Conservation (phyloP, 805 yeast genomes). For the Barnettozyma botsteinii region DNA sequence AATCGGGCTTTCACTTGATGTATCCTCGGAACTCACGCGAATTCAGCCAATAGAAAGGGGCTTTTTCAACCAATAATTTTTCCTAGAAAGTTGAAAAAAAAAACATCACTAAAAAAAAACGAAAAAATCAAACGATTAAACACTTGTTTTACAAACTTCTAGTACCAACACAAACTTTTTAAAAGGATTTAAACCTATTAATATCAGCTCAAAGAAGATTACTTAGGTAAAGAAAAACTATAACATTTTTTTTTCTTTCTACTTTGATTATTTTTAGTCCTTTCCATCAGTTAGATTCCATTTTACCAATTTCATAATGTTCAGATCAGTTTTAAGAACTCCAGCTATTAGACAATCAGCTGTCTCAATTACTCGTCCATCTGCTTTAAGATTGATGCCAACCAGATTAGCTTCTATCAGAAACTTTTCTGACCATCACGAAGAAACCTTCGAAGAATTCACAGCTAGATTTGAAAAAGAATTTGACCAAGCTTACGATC, state of each 20-base stretch:
- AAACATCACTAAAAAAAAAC: slow-evolving; percentile 8
- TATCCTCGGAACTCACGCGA: neutral
- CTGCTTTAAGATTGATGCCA: slow-evolving; percentile 12
- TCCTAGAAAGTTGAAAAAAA: slow-evolving; percentile 5
- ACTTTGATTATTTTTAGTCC: neutral
- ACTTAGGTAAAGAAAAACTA: no score
- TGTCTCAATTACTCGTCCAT: slow-evolving; percentile 16
- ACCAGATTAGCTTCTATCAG: slow-evolving; percentile 35
- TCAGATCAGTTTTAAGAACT: slow-evolving; percentile 18
- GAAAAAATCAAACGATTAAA: slow-evolving; percentile 13
- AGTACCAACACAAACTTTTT: neutral
- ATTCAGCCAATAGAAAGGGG: slow-evolving; percentile 12
- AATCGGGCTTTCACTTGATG: neutral
- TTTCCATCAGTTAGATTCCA: neutral
- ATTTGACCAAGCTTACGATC: slow-evolving; percentile 88
- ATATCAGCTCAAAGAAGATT: no score
- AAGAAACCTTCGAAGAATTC: slow-evolving; percentile 93
- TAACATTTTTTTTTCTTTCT: neutral
- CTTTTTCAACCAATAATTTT: slow-evolving; percentile 11
- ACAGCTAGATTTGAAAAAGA: slow-evolving; percentile 88
- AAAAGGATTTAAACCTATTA: neutral
- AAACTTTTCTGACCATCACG: slow-evolving; percentile 76
- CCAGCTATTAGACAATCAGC: slow-evolving; percentile 17
- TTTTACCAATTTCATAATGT: slow-evolving; percentile 9
- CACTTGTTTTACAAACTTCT: neutral